Base-by-base conservation (phyloP, 2,329 filamentous ascomycete species). In the Mariannaea sp. region DNA sequence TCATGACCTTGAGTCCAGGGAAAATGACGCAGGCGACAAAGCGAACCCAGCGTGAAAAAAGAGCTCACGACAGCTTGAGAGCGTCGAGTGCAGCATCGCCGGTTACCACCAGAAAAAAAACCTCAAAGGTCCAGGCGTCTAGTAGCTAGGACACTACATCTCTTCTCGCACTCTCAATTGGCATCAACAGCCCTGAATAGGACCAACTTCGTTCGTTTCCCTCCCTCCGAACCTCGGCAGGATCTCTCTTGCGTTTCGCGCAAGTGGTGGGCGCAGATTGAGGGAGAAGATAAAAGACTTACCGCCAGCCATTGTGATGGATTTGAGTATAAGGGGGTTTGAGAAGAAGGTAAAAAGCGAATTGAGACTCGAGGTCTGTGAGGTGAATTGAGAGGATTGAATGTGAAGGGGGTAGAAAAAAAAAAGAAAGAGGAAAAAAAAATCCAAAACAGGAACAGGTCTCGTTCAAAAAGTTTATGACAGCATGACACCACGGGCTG, bases 231-330 rank as follows among this genome's bases (percentile, higher is more conserved):
- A 30, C 38, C 55, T 43, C 46, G 35, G 42, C 46, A 33, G 38
- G 32, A 19, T 6, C 4, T 20, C 17, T 32, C 3, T 16, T 32
- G 45, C 24, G 38, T n/a, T n/a, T n/a, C 33, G 39, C 14, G 58
- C 58, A n/a, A n/a, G n/a, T n/a, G n/a, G n/a, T n/a, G n/a, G n/a
- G n/a, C 13, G 56, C 46, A 42, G 24, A 8, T 14, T 17, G 19
- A 17, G 16, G 10, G 35, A 36, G 51, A 55, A 55, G 56, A 29
- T 35, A 55, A 39, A 16, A 20, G 48, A 77, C 74, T 76, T 73
- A 77, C 74, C 74, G 65, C 73, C 73, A 72, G 74, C 74, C 74
- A 77, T 77, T 72, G 68, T 76, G 70, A 61, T 53, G 60, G 53
- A 44, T 41, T n/a, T 54, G 48, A 56, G 63, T 61, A 63, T 51